A percentile compares a stretch with the other conserved stretches of the same genome.
Conservation (phyloP, 148 eudicot species). For the Cornus suecica region DNA sequence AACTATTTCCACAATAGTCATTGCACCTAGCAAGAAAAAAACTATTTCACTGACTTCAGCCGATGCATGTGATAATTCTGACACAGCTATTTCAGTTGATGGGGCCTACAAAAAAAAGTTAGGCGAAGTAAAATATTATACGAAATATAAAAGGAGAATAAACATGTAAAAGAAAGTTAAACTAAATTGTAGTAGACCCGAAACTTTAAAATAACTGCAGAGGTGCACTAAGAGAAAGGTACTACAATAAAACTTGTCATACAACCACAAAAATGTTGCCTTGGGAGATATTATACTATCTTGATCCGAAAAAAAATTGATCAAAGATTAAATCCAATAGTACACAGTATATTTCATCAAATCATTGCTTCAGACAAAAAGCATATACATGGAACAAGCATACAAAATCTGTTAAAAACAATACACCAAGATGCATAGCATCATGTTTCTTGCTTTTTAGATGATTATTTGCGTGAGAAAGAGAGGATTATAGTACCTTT, state of each 20-base stretch:
- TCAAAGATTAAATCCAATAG: too few relatives aligned
- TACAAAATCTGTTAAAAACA: not conserved
- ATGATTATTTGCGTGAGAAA: not conserved
- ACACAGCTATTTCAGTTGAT: slow-evolving; percentile 77
- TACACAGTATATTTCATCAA: too few relatives aligned
- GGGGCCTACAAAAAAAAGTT: slow-evolving; percentile 68
- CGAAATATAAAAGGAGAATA: not conserved
- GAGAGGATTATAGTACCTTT: not conserved
- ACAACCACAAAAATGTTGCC: not conserved
- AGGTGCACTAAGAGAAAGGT: not conserved
- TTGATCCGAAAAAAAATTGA: not conserved
- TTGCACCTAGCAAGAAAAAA: slow-evolving; percentile 96
- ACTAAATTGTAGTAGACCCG: not conserved
- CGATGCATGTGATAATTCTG: slow-evolving; percentile 87
- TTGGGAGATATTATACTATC: not conserved
- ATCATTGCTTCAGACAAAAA: not conserved
- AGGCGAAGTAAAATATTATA: not conserved
- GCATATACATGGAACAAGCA: not conserved
- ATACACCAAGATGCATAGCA: not conserved
- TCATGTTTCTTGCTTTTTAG: not conserved
- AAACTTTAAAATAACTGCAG: not conserved
- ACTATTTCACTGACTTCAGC: slow-evolving; percentile 98
- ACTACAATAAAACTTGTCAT: too few relatives aligned
- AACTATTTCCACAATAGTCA: slow-evolving; percentile 97
- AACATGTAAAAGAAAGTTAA: not conserved